A percentile compares a stretch with the other conserved stretches of the same genome.
Conservation (phyloP, 192 early-diverging fungal species). For the Helicostylum pulchrum region DNA sequence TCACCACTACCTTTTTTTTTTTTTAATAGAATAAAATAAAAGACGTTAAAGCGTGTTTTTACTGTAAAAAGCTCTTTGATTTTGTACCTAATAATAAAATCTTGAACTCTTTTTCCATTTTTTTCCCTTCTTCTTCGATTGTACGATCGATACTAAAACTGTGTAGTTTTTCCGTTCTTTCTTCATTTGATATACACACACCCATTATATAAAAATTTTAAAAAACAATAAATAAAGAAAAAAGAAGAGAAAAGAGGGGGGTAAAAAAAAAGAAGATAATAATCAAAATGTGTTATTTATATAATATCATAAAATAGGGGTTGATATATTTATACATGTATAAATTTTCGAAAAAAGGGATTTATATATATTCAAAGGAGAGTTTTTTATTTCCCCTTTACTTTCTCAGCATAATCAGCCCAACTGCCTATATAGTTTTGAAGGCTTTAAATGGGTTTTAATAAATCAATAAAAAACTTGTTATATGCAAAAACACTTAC, state of each 20-base stretch:
- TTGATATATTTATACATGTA: constrained; percentile 2
- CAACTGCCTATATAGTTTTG: constrained; percentile 50
- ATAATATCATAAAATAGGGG: background rate
- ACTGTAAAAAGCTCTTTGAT: background rate
- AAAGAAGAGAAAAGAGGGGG: background rate
- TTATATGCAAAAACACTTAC: constrained; percentile 19
- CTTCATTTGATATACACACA: constrained; percentile 64
- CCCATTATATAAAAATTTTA: constrained; percentile 49
- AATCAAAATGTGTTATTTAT: constrained; percentile 10
- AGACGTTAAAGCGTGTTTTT: background rate
- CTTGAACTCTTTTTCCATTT: constrained; percentile 67
- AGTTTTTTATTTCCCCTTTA: constrained; percentile 27
- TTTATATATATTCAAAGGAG: constrained; percentile 7
- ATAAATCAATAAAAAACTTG: background rate
- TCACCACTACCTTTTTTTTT: constrained; percentile 77
- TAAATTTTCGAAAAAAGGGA: constrained; percentile 2
- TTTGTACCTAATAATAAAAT: constrained; percentile 65
- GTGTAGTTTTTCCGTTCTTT: constrained; percentile 44
- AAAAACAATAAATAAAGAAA: background rate
- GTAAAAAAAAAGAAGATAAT: constrained; percentile 2
- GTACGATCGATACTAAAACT: constrained; percentile 60
- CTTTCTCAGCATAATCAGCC: constrained; percentile 46
- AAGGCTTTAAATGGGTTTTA: constrained; percentile 21
- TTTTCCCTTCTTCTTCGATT: constrained; percentile 59
- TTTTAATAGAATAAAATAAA: background rate